Evolutionary conservation across 805 yeast species (phyloP).

Genomic region (Allodekkera sacchari): DNA sequence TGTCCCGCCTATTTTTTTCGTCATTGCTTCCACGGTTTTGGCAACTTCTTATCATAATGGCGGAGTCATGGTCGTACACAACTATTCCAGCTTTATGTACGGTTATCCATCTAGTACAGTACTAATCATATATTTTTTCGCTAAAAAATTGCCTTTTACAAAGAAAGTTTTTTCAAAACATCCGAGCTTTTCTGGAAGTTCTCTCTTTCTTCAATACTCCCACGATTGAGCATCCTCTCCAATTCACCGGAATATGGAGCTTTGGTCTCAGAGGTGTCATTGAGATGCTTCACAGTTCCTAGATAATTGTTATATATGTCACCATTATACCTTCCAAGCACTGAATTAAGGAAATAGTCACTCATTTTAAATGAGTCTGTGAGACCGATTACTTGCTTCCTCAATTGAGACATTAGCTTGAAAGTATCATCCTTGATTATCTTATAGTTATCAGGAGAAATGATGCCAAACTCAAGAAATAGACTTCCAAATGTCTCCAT

Average conservation of each 20-base stretch:
- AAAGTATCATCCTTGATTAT: constrained; percentile 33
- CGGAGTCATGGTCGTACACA: too few relatives aligned
- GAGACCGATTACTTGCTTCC: constrained; percentile 66
- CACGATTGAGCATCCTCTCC: constrained; percentile 30
- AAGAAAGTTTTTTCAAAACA: constrained; percentile 14
- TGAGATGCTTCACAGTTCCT: constrained; percentile 36
- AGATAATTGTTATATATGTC: constrained; percentile 77
- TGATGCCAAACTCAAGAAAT: constrained; percentile 57
- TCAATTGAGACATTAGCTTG: constrained; percentile 37
- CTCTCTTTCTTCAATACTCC: constrained; percentile 27
- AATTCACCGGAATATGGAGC: constrained; percentile 48
- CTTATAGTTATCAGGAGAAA: constrained; percentile 41
- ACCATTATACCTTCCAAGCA: constrained; percentile 76
- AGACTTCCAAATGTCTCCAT: constrained; percentile 65
- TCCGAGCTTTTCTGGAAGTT: constrained; percentile 13
- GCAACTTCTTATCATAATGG: too few relatives aligned
- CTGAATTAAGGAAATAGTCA: constrained; percentile 74
- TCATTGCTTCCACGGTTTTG: too few relatives aligned
- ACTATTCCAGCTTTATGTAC: too few relatives aligned
- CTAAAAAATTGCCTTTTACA: background rate
- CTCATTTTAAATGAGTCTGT: constrained; percentile 80
- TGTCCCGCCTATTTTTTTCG: too few relatives aligned
- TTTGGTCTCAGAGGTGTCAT: constrained; percentile 44
- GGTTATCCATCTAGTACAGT: too few relatives aligned
- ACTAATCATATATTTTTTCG: too few relatives aligned